phyloP scores from a whole-genome alignment of 495 filamentous ascomycete species.

The Hypoxylon perforatum region DNA sequence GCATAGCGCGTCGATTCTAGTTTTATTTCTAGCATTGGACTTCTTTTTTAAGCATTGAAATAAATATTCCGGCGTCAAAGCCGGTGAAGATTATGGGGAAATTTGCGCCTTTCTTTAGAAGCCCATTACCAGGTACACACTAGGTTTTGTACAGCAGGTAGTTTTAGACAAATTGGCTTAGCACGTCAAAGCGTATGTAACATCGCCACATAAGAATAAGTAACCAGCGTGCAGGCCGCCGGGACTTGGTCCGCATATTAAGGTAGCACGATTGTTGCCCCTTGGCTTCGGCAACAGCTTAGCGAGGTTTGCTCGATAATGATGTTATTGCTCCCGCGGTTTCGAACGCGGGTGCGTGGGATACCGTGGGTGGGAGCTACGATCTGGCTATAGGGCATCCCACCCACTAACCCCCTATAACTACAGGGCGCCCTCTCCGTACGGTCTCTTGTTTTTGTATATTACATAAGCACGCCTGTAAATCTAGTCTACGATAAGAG shows the following conservation, averaged over 20 bases:
- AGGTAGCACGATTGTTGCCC: constrained; percentile 7
- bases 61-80: no score
- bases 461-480: no score
- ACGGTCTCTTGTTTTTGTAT: no score
- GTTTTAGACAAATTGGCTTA: neutral
- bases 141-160: neutral
- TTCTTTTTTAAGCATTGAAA: no score
- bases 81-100: no score
- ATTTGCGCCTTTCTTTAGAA: no score
- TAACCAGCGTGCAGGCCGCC: neutral
- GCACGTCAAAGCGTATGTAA: constrained; percentile 16
- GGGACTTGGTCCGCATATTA: constrained; percentile 6
- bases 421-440: no score
- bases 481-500: no score
- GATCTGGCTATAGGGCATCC: no score
- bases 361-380: neutral
- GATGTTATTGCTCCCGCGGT: neutral
- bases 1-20: neutral
- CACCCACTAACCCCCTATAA: no score
- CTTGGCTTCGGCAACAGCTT: neutral
- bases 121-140: no score
- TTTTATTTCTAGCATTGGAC: no score
- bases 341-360: neutral
- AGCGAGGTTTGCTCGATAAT: neutral
- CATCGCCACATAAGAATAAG: constrained; percentile 3